These are phyloP conservation scores for Lonicera japonica DNA, from an alignment of 129 eudicot species.

Conservation along the genomic window DNA sequence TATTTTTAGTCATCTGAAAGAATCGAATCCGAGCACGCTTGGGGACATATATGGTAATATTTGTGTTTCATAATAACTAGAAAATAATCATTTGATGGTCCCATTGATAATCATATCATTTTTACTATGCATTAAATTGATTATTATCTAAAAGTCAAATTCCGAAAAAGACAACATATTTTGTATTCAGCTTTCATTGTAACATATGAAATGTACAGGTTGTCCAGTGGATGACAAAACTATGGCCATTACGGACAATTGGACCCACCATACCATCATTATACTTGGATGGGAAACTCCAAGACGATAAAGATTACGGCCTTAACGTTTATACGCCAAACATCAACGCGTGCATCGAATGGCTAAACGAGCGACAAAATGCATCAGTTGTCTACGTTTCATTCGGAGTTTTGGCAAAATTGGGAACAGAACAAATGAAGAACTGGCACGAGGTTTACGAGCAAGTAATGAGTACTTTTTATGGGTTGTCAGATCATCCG, in stretches of 20 bases:
- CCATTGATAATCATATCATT: too few species aligned
- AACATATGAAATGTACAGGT: neutral
- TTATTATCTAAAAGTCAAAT: too few species aligned
- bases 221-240: slow-evolving; percentile 5
- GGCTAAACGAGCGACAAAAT: slow-evolving; percentile 9
- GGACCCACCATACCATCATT: slow-evolving; percentile 21
- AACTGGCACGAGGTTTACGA: slow-evolving; percentile 14
- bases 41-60: too few species aligned
- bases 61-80: too few species aligned
- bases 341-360: slow-evolving; percentile 1
- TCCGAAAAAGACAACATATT: too few species aligned
- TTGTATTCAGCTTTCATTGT: neutral
- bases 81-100: too few species aligned
- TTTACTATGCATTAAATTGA: too few species aligned
- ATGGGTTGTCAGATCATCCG: slow-evolving; percentile 7
- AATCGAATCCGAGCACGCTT: too few species aligned
- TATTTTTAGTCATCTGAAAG: too few species aligned
- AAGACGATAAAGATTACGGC: slow-evolving; percentile 12
- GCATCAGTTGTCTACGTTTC: slow-evolving; percentile 15
- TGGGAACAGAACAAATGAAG: slow-evolving; percentile 10
- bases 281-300: slow-evolving; percentile 12
- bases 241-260: slow-evolving; percentile 2
- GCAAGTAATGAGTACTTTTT: neutral
- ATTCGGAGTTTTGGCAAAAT: slow-evolving; percentile 13
- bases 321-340: slow-evolving; percentile 1